Evolutionary conservation across 768 basidiomycete genomes (phyloP).

Genomic region (Gautieria morchelliformis): DNA sequence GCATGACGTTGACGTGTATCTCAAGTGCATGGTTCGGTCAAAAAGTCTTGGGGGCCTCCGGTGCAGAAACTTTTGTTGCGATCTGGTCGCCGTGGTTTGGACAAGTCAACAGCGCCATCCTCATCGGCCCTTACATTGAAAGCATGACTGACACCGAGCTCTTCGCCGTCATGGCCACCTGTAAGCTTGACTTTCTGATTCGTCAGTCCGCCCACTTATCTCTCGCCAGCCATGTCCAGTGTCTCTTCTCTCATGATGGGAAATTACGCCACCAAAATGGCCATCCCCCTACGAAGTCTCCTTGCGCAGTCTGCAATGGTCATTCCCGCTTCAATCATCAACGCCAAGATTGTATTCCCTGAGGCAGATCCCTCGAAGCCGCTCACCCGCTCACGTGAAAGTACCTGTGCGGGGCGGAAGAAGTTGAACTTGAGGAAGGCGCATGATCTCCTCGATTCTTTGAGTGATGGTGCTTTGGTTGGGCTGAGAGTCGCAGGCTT

Average conservation of each 20-base stretch:
- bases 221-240: slow-evolving; percentile 1
- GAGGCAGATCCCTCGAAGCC: not conserved
- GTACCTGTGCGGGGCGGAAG: slow-evolving; percentile 1
- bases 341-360: slow-evolving; percentile 5
- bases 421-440: slow-evolving; percentile 1
- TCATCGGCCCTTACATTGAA: slow-evolving; percentile 1
- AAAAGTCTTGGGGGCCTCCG: slow-evolving; percentile 1
- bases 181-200: not conserved
- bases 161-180: slow-evolving; percentile 3
- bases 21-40: slow-evolving; percentile 4
- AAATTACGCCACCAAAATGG: not conserved
- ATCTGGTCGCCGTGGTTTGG: slow-evolving; percentile 8
- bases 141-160: slow-evolving; percentile 6
- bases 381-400: not conserved
- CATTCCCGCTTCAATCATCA: slow-evolving; percentile 1
- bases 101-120: slow-evolving; percentile 3
- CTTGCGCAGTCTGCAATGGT: not conserved
- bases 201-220: not conserved
- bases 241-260: not conserved
- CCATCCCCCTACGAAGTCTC: not conserved
- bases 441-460: not conserved
- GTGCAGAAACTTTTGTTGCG: slow-evolving; percentile 6
- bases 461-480: slow-evolving; percentile 5
- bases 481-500: slow-evolving; percentile 1
- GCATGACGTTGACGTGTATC: not conserved